Evolutionary conservation across 306 rosid genomes (phyloP).

Genomic region (Citrullus mucosospermus): DNA sequence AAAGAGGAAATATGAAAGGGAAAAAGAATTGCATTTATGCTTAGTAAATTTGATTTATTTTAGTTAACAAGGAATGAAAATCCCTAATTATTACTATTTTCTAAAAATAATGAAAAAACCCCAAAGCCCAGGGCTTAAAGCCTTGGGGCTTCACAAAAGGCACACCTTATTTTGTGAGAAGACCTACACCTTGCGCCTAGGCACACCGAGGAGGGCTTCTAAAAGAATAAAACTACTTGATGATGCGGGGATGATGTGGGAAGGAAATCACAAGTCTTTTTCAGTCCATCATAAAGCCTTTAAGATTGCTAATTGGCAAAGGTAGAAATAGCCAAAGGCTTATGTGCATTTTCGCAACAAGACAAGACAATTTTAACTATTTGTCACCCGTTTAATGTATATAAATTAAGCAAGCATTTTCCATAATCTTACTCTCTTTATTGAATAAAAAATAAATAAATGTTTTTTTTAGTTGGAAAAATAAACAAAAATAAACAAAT

Average conservation of each 20-base stretch:
- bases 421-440: neutral
- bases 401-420: neutral
- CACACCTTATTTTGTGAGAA: too few species aligned
- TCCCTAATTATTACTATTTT: too few species aligned
- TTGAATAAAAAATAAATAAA: neutral
- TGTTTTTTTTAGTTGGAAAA: too few species aligned
- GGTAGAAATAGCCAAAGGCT: neutral
- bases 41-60: too few species aligned
- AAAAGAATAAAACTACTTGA: neutral
- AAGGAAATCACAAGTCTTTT: neutral
- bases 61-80: too few species aligned
- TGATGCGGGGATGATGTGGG: neutral
- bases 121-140: too few species aligned
- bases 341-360: neutral
- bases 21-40: too few species aligned
- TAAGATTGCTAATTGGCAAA: neutral
- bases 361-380: neutral
- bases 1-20: too few species aligned
- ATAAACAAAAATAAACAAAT: neutral
- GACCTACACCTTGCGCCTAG: too few species aligned
- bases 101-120: too few species aligned
- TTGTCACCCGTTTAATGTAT: neutral
- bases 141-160: too few species aligned
- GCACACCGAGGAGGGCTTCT: too few species aligned
- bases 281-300: neutral